These are phyloP conservation scores for Candida hungchunana DNA, from an alignment of 805 yeast species.

Conservation along the genomic window DNA sequence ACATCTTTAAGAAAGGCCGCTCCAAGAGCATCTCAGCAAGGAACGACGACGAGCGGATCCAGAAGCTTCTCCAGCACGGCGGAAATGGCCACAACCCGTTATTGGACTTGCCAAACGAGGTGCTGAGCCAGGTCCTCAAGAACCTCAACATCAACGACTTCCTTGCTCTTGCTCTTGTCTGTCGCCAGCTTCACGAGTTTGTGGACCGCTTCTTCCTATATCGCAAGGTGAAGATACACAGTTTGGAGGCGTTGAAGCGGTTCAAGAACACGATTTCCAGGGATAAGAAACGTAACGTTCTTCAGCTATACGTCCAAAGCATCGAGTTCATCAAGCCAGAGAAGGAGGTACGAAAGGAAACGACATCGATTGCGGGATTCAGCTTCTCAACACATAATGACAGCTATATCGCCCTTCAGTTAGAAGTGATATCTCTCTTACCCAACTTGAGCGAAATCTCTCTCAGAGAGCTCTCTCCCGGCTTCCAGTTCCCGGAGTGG, in stretches of 20 bases:
- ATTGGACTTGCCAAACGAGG: constrained; percentile 27
- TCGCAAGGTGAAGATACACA: constrained; percentile 28
- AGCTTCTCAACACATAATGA: constrained; percentile 18
- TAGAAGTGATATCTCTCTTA: constrained; percentile 41
- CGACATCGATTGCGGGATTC: constrained; percentile 22
- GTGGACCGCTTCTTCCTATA: constrained; percentile 37
- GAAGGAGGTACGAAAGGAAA: constrained; percentile 12
- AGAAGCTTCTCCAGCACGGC: not conserved
- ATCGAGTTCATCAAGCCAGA: constrained; percentile 19
- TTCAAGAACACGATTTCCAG: constrained; percentile 35
- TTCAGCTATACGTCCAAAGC: constrained; percentile 22
- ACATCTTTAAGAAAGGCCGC: constrained; percentile 3
- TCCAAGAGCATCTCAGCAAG: not conserved
- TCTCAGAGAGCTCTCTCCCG: constrained; percentile 45
- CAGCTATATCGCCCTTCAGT: constrained; percentile 32
- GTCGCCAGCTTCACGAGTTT: constrained; percentile 34
- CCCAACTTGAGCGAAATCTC: constrained; percentile 41
- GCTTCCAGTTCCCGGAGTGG: constrained; percentile 38
- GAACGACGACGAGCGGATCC: not conserved
- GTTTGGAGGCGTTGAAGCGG: constrained; percentile 16
- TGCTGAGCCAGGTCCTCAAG: constrained; percentile 33
- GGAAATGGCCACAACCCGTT: not conserved
- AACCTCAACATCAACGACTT: constrained; percentile 25
- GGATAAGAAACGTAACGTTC: constrained; percentile 27
- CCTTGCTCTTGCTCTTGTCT: constrained; percentile 30